Base-by-base conservation (phyloP, 495 filamentous ascomycete genomes). In the Podospora sp. region DNA sequence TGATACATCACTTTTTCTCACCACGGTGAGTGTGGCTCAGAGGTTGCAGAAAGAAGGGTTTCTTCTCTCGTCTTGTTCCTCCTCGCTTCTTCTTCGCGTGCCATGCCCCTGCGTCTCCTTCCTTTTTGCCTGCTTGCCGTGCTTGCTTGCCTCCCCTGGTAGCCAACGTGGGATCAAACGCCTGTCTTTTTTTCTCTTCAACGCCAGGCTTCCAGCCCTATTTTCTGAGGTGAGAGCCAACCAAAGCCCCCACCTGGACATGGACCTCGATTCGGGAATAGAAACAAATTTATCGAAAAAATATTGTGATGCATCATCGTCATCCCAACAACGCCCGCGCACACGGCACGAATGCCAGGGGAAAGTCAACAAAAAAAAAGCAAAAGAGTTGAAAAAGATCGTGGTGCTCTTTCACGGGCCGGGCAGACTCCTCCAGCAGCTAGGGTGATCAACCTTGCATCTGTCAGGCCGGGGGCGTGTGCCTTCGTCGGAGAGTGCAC, bases 381-480 rank as follows among this genome's bases (percentile, higher is more conserved):
- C 7, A 55, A 22, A 4, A 8, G 7, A 55, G 2, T 11, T 22
- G 16, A 6, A 22, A 55, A 26, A 55, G 21, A 12, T 24, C 52
- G 52, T 33, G 29, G 29, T 33, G 29, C 29, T 33, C 29, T 33
- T n/a, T 33, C 29, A 33, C 29, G 29, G 29, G 8, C 52, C n/a
- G 24, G 18, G 56, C 18, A 20, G 9, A 27, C 14, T 22, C 25
- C 20, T 46, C 40, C 40, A 46, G 16, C 6, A 26, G 56, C 56
- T n/a, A n/a, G n/a, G n/a, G 56, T 59, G 56, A 59, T 59, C 56
- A 59, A 59, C 56, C 24, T 59, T 59, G 56, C 56, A 59, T 59
- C 21, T 9, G 56, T 59, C 24, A 20, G 5, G 56, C 24, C 24
- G 33, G 56, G 26, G 52, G 52, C 3, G 52, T 55, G 24, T 22